phyloP scores from a whole-genome alignment of 2,329 filamentous ascomycete species.

The Botryotinia globosa region DNA sequence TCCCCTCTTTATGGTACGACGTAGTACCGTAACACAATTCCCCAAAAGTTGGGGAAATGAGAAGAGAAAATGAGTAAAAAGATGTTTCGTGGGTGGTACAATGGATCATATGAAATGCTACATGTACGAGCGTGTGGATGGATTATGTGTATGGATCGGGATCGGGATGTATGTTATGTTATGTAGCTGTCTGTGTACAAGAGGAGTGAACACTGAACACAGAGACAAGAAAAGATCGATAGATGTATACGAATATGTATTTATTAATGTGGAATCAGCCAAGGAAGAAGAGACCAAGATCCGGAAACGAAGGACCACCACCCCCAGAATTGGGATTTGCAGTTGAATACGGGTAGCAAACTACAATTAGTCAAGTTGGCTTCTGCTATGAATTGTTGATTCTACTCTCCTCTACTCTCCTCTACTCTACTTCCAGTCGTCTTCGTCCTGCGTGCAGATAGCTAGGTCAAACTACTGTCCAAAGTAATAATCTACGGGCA shows the following conservation, averaged over 20 bases:
- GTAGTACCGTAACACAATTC: not conserved
- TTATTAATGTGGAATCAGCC: not conserved
- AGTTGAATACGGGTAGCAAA: not conserved
- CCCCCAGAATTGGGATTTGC: constrained; percentile 15
- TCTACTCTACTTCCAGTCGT: not conserved
- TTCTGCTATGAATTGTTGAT: not conserved
- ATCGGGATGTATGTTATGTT: not conserved
- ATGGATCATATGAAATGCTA: not conserved
- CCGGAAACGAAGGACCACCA: not conserved
- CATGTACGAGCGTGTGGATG: not conserved
- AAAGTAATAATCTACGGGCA: not conserved
- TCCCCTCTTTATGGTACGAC: not conserved
- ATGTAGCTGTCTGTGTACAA: not conserved
- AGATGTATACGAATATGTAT: not conserved
- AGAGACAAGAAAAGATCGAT: not conserved
- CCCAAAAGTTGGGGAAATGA: not conserved
- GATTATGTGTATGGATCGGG: not conserved
- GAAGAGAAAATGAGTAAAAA: not conserved
- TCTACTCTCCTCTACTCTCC: not conserved
- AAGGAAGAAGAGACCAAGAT: not conserved
- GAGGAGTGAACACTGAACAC: not conserved
- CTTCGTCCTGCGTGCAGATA: constrained; percentile 9
- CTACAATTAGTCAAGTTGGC: not conserved
- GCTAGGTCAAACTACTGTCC: not conserved
- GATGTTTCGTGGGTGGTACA: not conserved